Base-by-base conservation (phyloP, 306 rosid species). In the Glycine soja region DNA sequence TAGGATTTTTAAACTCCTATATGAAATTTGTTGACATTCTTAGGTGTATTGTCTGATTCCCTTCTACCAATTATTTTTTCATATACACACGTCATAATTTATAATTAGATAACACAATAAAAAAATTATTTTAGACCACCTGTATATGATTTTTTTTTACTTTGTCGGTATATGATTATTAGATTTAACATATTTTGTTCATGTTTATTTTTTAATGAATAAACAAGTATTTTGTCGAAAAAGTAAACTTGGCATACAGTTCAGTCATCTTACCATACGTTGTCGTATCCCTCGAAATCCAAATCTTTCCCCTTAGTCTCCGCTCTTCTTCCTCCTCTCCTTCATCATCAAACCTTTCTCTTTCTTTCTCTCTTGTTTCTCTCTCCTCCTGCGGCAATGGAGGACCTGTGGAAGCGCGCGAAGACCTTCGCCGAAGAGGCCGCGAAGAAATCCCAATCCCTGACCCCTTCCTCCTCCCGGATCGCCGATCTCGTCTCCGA, bases 401-500 rank as follows among this genome's bases (percentile, higher is more conserved):
- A 96, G 73, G 92, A 92, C 75, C 66, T 93, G 0, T 96, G 99
- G 98, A 92, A 90, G 80, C 89, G 92, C 83, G 99, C 99, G 3
- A 93, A 88, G 83, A 77, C 80, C 11, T 90, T 96, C 84, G 99
- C 99, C 0, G 98, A 96, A 84, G 99, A 96, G 85, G 93, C 99
- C 0, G 98, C 97, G 3, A 93, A 93, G 91, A 90, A 84, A 56
- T 92, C 98, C 3, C 98, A 93, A 46, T 61, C 84, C 36, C 68
- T 95, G 0, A 85, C 89, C 3, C 82, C 76, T 15, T 85, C 99
- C 76, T 81, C 99, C 80, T 84, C 89, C 32, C 82, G 81, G 58
- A 74, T 96, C 91, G 84, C 98, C 84, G 99, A 93, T 84, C 88
- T 96, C 67, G 97, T 96, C 81, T 90, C 99, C 11, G 98, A 93